These are phyloP conservation scores for Phoma herbarum DNA, from an alignment of 2,329 filamentous ascomycete genomes.

Conservation along the genomic window DNA sequence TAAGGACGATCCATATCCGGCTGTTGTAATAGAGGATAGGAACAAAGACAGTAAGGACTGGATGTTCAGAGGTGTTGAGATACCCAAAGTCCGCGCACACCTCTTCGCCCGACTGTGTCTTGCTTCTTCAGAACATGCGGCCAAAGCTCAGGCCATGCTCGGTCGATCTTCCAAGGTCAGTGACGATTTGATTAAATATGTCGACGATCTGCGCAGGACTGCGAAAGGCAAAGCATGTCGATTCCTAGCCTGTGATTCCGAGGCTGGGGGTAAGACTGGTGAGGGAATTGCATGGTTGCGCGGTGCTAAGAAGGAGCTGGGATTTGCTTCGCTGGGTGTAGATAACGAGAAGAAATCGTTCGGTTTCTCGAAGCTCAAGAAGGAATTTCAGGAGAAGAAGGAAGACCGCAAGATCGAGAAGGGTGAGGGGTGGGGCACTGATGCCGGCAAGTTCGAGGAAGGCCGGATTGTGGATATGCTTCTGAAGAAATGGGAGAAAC, in stretches of 20 bases:
- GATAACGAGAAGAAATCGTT: slow-evolving; percentile 58
- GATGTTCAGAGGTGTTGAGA: slow-evolving; percentile 92
- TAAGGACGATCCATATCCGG: slow-evolving; percentile 94
- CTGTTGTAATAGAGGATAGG: slow-evolving; percentile 79
- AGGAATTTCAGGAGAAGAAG: slow-evolving; percentile 76
- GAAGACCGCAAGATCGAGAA: slow-evolving; percentile 84
- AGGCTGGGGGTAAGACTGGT: slow-evolving; percentile 81
- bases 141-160: slow-evolving; percentile 69
- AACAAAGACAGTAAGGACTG: slow-evolving; percentile 89
- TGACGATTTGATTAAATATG: slow-evolving; percentile 74
- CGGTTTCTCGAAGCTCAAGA: slow-evolving; percentile 72
- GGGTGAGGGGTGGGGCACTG: slow-evolving; percentile 76
- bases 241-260: slow-evolving; percentile 90
- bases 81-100: slow-evolving; percentile 87
- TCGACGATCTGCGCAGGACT: slow-evolving; percentile 76
- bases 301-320: slow-evolving; percentile 78
- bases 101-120: slow-evolving; percentile 89
- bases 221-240: slow-evolving; percentile 86
- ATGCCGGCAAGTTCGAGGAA: slow-evolving; percentile 87
- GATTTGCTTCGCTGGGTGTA: slow-evolving; percentile 59
- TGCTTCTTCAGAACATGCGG: slow-evolving; percentile 86
- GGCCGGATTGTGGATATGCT: slow-evolving; percentile 85
- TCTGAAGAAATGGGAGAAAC: slow-evolving; percentile 86
- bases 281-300: slow-evolving; percentile 87
- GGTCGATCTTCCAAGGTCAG: slow-evolving; percentile 61